These are phyloP conservation scores for Naganishia randhawae DNA, from an alignment of 768 basidiomycete species.

Conservation along the genomic window DNA sequence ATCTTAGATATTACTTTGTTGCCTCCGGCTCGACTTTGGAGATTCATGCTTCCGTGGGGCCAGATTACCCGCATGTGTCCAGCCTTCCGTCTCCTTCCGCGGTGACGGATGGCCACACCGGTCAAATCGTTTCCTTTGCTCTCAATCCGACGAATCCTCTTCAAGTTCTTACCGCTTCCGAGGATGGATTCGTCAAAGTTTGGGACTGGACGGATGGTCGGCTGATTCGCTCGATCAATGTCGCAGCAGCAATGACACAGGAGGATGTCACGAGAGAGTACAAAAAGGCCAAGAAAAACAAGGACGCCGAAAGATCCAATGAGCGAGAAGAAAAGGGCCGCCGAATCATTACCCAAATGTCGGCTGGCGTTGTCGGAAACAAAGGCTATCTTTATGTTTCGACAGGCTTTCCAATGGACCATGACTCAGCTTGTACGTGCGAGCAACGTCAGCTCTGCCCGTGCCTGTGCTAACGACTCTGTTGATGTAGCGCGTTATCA, in stretches of 20 bases:
- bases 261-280: constrained; percentile 16
- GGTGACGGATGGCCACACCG: constrained; percentile 51
- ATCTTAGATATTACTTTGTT: constrained; percentile 75
- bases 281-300: constrained; percentile 29
- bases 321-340: constrained; percentile 16
- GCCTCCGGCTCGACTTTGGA: constrained; percentile 75
- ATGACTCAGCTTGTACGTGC: constrained; percentile 1
- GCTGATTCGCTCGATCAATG: constrained; percentile 68
- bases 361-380: constrained; percentile 6
- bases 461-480: neutral
- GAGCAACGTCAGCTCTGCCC: neutral
- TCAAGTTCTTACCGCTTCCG: constrained; percentile 79
- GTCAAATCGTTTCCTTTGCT: constrained; percentile 66
- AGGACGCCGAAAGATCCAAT: constrained; percentile 20
- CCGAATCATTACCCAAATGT: constrained; percentile 21
- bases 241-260: constrained; percentile 50
- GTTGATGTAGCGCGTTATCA: neutral
- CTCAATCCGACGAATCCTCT: constrained; percentile 81
- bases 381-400: constrained; percentile 17
- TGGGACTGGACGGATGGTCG: constrained; percentile 91
- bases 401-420: neutral
- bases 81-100: constrained; percentile 53
- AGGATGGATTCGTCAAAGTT: constrained; percentile 76
- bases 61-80: constrained; percentile 77
- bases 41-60: constrained; percentile 77